phyloP scores from a whole-genome alignment of 2,329 filamentous ascomycete species.

The Ascochyta koolunga region DNA sequence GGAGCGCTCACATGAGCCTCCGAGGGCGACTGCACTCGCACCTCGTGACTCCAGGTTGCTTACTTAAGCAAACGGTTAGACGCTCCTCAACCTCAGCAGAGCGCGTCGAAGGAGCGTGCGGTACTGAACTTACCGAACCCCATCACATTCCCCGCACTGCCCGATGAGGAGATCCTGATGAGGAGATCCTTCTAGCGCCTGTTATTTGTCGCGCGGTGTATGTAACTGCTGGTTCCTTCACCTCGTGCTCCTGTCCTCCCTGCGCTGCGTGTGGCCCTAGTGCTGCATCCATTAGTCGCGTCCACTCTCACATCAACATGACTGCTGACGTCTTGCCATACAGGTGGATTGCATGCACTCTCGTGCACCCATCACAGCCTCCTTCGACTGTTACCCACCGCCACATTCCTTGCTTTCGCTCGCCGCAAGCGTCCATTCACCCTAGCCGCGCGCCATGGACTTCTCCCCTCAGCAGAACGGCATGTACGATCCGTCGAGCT shows the following conservation, averaged over 20 bases:
- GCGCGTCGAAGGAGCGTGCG: conserved; percentile 43
- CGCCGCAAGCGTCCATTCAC: conserved; percentile 8
- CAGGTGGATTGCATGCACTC: conserved; percentile 38
- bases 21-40: conserved; percentile 16
- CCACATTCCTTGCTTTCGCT: conserved; percentile 17
- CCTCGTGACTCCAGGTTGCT: conserved; percentile 13
- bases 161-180: conserved; percentile 41
- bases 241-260: conserved; percentile 19
- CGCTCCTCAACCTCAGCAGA: conserved; percentile 30
- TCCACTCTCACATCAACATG: conserved; percentile 39
- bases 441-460: conserved; percentile 41
- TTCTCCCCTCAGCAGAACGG: conserved; percentile 46
- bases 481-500: conserved; percentile 46
- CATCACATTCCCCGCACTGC: conserved; percentile 33
- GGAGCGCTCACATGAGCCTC: conserved; percentile 7
- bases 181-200: conserved; percentile 32
- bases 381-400: conserved; percentile 9
- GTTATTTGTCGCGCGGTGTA: conserved; percentile 34
- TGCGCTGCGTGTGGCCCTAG: conserved; percentile 24
- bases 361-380: conserved; percentile 23
- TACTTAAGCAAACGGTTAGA: too few relatives aligned
- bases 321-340: conserved; percentile 31
- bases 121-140: conserved; percentile 39
- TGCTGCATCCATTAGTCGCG: conserved; percentile 30
- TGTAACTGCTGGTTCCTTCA: conserved; percentile 16